Evolutionary conservation across 2,329 filamentous ascomycete species (phyloP).

Genomic region (Paramyrothecium sp.): DNA sequence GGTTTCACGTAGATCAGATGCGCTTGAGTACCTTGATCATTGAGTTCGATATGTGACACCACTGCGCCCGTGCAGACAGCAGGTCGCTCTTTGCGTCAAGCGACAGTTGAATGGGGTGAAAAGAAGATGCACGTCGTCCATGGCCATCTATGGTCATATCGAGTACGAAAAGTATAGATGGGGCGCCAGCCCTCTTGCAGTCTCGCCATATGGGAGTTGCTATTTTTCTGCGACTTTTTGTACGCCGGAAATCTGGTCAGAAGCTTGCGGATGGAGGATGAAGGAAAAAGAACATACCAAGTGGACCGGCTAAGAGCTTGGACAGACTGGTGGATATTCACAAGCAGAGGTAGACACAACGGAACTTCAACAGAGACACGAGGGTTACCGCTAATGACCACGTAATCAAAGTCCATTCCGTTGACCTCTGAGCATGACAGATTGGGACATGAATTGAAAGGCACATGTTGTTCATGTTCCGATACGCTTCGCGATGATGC

Average conservation of each 20-base stretch:
- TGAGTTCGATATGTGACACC: slow-evolving; percentile 22
- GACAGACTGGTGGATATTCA: not conserved
- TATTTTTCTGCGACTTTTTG: slow-evolving; percentile 19
- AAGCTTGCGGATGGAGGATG: not conserved
- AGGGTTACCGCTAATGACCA: no score
- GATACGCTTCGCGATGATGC: no score
- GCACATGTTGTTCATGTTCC: no score
- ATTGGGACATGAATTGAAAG: no score
- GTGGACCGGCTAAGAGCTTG: not conserved
- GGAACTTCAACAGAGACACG: not conserved
- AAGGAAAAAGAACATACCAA: not conserved
- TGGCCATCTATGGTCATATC: slow-evolving; percentile 21
- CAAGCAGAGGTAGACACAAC: no score
- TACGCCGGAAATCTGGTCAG: slow-evolving; percentile 11
- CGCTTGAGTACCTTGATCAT: not conserved
- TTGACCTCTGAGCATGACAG: no score
- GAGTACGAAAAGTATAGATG: slow-evolving; percentile 22
- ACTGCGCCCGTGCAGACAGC: slow-evolving; percentile 27
- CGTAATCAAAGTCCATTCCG: no score
- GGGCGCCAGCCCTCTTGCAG: slow-evolving; percentile 22
- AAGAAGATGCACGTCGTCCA: slow-evolving; percentile 21
- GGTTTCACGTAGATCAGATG: not conserved
- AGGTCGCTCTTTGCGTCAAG: slow-evolving; percentile 15
- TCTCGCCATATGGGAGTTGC: slow-evolving; percentile 22
- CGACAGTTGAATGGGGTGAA: slow-evolving; percentile 20